Percentiles rank a stretch among this genome's conserved stretches.
Conservation (phyloP, 805 yeast species). For the Danielia reshetovae region DNA sequence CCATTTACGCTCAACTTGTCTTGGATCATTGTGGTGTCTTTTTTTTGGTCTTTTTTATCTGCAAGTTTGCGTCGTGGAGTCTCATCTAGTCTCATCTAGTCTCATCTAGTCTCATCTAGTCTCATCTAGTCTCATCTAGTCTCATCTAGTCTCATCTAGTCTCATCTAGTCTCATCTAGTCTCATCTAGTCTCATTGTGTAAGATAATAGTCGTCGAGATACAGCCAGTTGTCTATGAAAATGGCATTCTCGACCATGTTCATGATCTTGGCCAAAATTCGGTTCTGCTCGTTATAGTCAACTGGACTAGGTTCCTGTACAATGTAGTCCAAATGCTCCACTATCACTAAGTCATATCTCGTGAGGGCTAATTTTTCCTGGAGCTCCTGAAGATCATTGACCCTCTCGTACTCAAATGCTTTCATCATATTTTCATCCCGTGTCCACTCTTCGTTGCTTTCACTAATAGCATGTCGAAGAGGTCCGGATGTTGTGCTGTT, state of each 20-base stretch:
- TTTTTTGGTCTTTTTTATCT: too few relatives aligned
- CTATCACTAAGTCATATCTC: constrained; percentile 8
- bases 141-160: too few relatives aligned
- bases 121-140: too few relatives aligned
- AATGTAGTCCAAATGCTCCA: constrained; percentile 15
- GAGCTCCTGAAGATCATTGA: constrained; percentile 8
- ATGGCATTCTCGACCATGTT: constrained; percentile 3
- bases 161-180: too few relatives aligned
- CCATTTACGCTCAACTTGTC: too few relatives aligned
- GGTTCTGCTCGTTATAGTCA: constrained; percentile 10
- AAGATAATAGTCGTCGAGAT: constrained; percentile 10
- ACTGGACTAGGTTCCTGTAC: constrained; percentile 10
- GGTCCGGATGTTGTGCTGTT: constrained; percentile 12
- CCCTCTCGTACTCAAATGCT: constrained; percentile 15
- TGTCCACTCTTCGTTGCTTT: constrained; percentile 7
- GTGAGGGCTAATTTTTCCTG: constrained; percentile 1
- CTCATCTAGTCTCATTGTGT: too few relatives aligned
- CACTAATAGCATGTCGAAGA: constrained; percentile 11
- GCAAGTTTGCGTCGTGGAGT: too few relatives aligned
- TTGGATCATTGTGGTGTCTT: too few relatives aligned
- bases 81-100: too few relatives aligned
- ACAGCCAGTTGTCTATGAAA: constrained; percentile 14
- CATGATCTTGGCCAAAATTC: constrained; percentile 8
- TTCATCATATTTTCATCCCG: constrained; percentile 5
- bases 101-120: too few relatives aligned